Conservation (phyloP, 2,329 filamentous ascomycete species). For the Colletotrichum kahawae region DNA sequence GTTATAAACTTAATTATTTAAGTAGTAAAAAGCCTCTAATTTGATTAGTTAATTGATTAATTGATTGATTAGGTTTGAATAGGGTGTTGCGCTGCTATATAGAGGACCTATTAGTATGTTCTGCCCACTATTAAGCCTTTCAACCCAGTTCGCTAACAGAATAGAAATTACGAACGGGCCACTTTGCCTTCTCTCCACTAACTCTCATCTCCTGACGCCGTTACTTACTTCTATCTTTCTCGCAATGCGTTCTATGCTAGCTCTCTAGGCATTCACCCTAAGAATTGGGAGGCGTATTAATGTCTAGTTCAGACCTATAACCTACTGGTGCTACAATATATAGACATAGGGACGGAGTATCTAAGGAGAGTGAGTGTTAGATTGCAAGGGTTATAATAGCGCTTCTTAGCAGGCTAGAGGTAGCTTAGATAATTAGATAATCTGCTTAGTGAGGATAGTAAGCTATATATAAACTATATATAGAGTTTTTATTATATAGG, state of each 20-base stretch:
- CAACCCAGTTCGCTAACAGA: neutral
- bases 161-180: neutral
- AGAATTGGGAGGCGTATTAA: neutral
- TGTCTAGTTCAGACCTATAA: neutral
- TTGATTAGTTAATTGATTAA: too few relatives aligned
- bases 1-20: too few relatives aligned
- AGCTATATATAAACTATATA: too few relatives aligned
- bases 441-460: too few relatives aligned
- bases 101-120: fast-evolving
- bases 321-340: neutral
- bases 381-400: too few relatives aligned
- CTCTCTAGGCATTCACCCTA: neutral
- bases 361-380: neutral
- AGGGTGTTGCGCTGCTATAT: too few relatives aligned
- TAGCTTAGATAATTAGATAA: too few relatives aligned
- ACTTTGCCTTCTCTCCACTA: neutral
- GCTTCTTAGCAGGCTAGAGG: too few relatives aligned
- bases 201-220: neutral
- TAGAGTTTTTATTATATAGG: too few relatives aligned
- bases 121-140: neutral
- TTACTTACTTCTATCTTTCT: neutral
- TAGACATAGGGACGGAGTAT: neutral
- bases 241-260: neutral
- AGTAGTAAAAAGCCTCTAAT: too few relatives aligned
- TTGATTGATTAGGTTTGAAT: too few relatives aligned